A percentile compares a stretch with the other conserved stretches of the same genome.
These are phyloP conservation scores for Strobilomyces echinocephalus DNA, from an alignment of 768 basidiomycete species.

Conservation along the genomic window DNA sequence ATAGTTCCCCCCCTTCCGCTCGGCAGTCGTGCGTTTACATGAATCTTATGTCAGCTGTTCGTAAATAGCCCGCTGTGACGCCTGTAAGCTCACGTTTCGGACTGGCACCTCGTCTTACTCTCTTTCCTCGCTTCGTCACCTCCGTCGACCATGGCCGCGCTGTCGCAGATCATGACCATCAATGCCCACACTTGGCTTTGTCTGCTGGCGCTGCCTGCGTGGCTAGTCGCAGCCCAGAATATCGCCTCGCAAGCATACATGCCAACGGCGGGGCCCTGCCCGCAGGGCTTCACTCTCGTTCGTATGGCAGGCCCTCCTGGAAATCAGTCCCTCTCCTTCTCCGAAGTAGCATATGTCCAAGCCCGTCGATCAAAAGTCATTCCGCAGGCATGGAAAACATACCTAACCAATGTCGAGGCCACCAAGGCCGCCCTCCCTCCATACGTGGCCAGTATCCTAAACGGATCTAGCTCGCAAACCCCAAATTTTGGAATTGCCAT, in stretches of 20 bases:
- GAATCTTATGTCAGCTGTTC: too few species aligned
- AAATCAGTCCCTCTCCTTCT: constrained; percentile 33
- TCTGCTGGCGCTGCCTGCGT: constrained; percentile 2
- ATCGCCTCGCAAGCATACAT: constrained; percentile 25
- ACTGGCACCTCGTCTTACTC: not conserved
- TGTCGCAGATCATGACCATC: not conserved
- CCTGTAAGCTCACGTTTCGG: too few species aligned
- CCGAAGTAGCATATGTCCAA: constrained; percentile 36
- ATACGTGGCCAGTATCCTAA: constrained; percentile 33
- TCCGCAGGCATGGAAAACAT: constrained; percentile 37
- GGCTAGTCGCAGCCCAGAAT: constrained; percentile 18
- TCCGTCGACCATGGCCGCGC: not conserved
- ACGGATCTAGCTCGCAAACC: constrained; percentile 13
- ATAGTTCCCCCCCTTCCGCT: too few species aligned
- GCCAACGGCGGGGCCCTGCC: constrained; percentile 18
- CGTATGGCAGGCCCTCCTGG: constrained; percentile 23
- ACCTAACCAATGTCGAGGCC: constrained; percentile 35
- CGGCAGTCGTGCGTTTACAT: too few species aligned
- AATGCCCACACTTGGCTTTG: constrained; percentile 8
- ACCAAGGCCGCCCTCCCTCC: constrained; percentile 28
- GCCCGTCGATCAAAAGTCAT: constrained; percentile 33
- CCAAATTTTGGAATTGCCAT: constrained; percentile 46
- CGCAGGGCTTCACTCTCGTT: constrained; percentile 24
- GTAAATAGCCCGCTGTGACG: too few species aligned
- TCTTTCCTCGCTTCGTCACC: not conserved